Evolutionary conservation across 148 eudicot species (phyloP).

Genomic region (Rhododendron williamsianum): DNA sequence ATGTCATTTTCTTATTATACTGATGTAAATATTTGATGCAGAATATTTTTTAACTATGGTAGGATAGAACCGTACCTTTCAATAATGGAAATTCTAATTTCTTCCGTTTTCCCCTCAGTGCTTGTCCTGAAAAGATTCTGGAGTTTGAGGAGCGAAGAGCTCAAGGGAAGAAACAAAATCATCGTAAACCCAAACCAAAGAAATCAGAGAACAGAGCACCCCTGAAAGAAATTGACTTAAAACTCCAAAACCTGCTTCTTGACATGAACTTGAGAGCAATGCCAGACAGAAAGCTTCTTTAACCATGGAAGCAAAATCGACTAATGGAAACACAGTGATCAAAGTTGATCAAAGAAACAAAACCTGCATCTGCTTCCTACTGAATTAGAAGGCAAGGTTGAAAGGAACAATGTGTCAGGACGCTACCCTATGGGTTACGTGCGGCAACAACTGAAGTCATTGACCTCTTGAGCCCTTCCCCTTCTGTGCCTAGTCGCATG

Average conservation of each 20-base stretch:
- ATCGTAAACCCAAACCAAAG: slow-evolving; percentile 44
- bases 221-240: slow-evolving; percentile 38
- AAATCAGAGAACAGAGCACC: slow-evolving; percentile 32
- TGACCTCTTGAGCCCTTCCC: slow-evolving; percentile 72
- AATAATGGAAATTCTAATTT: not conserved
- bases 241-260: slow-evolving; percentile 53
- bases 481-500: slow-evolving; percentile 16
- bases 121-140: slow-evolving; percentile 78
- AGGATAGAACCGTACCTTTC: not conserved
- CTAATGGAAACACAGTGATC: not conserved
- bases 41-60: not conserved
- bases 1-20: not conserved
- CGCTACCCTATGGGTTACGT: not conserved
- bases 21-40: not conserved
- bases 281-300: not conserved
- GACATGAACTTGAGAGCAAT: slow-evolving; percentile 39
- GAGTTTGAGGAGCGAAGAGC: slow-evolving; percentile 64
- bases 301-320: slow-evolving; percentile 6
- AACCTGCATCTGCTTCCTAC: not conserved
- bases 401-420: slow-evolving; percentile 2
- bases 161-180: slow-evolving; percentile 50
- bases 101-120: slow-evolving; percentile 34
- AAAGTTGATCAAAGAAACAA: slow-evolving; percentile 15
- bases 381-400: slow-evolving; percentile 10
- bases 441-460: slow-evolving; percentile 29